phyloP scores from a whole-genome alignment of 2,329 filamentous ascomycete genomes.

The Alternaria gaisen region DNA sequence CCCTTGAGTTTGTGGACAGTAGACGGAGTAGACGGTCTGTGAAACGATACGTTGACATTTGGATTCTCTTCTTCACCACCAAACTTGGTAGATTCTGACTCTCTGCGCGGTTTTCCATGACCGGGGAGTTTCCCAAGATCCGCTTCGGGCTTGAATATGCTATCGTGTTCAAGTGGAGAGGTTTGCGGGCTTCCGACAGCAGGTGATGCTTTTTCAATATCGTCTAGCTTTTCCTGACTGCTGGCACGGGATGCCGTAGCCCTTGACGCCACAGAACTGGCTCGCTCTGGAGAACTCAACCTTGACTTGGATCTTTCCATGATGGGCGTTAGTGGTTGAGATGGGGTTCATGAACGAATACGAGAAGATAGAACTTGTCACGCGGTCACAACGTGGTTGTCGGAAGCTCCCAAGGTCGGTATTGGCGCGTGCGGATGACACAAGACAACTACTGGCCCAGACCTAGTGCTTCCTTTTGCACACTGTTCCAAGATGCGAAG shows the following conservation, averaged over 20 bases:
- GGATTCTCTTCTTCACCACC: conserved; percentile 55
- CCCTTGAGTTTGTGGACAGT: conserved; percentile 50
- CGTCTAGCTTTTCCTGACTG: conserved; percentile 36
- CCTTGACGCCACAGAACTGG: conserved; percentile 35
- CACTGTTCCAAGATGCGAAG: neutral
- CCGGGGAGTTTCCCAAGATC: conserved; percentile 42
- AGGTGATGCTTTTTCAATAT: conserved; percentile 38
- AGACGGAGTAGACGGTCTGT: conserved; percentile 51
- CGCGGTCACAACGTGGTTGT: conserved; percentile 10
- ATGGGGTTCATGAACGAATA: neutral
- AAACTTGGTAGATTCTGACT: conserved; percentile 45
- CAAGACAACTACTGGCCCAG: neutral
- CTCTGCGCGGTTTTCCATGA: conserved; percentile 37
- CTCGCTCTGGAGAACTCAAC: conserved; percentile 33
- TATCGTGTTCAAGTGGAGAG: conserved; percentile 33
- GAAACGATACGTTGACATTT: conserved; percentile 50
- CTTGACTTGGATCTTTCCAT: conserved; percentile 35
- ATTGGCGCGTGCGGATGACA: conserved; percentile 8
- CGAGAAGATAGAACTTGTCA: conserved; percentile 7
- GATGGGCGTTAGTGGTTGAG: conserved; percentile 10
- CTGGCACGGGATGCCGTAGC: conserved; percentile 39
- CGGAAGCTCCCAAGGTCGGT: neutral
- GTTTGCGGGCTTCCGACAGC: conserved; percentile 36
- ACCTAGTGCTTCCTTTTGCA: neutral
- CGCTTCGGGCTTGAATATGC: conserved; percentile 40